These are phyloP conservation scores for Penicillium pancosmium DNA, from an alignment of 495 filamentous ascomycete species.

Conservation along the genomic window DNA sequence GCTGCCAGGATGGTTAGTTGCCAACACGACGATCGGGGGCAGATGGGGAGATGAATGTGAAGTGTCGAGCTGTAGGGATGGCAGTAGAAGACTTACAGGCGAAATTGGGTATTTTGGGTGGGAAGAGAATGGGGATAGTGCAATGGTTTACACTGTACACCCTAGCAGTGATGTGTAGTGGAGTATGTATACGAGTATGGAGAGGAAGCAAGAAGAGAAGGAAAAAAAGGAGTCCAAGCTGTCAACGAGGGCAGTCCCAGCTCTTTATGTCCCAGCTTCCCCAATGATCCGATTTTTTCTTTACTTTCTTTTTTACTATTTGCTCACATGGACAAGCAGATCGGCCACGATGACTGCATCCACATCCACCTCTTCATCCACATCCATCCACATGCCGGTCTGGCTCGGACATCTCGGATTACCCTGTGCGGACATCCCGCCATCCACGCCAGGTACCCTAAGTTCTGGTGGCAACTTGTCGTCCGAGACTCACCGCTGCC, in stretches of 20 bases:
- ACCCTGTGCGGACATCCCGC: conserved; percentile 8
- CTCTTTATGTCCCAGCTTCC: conserved; percentile 5
- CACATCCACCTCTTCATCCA: neutral
- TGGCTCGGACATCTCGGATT: conserved; percentile 5
- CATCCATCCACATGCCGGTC: neutral
- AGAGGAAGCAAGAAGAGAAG: neutral
- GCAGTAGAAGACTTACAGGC: neutral
- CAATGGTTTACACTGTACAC: neutral
- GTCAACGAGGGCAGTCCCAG: neutral
- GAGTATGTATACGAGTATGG: neutral
- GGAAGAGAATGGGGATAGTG: neutral
- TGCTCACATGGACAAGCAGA: conserved; percentile 19
- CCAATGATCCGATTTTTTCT: neutral
- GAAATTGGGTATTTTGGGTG: neutral
- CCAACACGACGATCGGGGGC: neutral
- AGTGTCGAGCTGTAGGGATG: neutral
- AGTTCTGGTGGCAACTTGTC: conserved; percentile 4
- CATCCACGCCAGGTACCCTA: neutral
- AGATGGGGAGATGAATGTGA: neutral
- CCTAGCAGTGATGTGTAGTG: too few relatives aligned
- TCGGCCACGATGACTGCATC: conserved; percentile 5
- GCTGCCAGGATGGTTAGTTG: neutral
- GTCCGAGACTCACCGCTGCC: conserved; percentile 7
- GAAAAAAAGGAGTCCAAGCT: neutral
- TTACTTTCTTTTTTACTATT: conserved; percentile 4